Conservation (phyloP, 768 basidiomycete genomes). For the Boletus rubescentipes region DNA sequence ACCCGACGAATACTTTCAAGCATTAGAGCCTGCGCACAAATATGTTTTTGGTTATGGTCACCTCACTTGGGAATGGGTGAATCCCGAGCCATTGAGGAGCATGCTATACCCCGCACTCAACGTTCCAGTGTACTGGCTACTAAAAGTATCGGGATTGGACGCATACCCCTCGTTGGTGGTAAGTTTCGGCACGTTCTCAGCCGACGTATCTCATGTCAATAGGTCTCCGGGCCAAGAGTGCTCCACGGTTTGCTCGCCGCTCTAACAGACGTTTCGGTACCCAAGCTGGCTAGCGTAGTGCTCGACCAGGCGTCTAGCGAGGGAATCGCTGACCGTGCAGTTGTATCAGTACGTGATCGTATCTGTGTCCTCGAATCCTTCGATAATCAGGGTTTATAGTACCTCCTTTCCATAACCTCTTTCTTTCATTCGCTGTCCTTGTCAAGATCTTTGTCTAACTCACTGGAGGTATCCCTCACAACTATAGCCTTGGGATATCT, state of each 20-base stretch:
- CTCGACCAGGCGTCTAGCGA: slow-evolving; percentile 53
- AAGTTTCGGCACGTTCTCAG: slow-evolving; percentile 28
- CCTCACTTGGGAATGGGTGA: slow-evolving; percentile 95
- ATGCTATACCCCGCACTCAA: slow-evolving; percentile 82
- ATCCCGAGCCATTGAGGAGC: slow-evolving; percentile 68
- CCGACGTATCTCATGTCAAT: not conserved
- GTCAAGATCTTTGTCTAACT: slow-evolving; percentile 89
- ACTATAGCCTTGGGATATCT: slow-evolving; percentile 75
- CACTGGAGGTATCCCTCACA: slow-evolving; percentile 84
- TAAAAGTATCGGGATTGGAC: slow-evolving; percentile 60
- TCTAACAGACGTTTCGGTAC: slow-evolving; percentile 74
- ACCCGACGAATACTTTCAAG: slow-evolving; percentile 96
- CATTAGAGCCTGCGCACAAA: slow-evolving; percentile 88
- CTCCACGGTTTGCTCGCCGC: slow-evolving; percentile 78
- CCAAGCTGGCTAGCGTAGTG: slow-evolving; percentile 54
- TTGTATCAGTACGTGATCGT: slow-evolving; percentile 58
- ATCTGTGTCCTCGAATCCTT: not conserved
- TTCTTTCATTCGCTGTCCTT: slow-evolving; percentile 85
- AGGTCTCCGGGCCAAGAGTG: slow-evolving; percentile 76
- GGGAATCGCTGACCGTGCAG: slow-evolving; percentile 28
- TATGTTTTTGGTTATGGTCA: slow-evolving; percentile 89
- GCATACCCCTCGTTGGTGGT: slow-evolving; percentile 57
- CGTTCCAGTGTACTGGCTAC: slow-evolving; percentile 69
- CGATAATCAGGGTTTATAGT: slow-evolving; percentile 40
- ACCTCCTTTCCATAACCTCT: slow-evolving; percentile 78